phyloP scores from a whole-genome alignment of 345 rosid genomes.

The Pistacia atlantica region DNA sequence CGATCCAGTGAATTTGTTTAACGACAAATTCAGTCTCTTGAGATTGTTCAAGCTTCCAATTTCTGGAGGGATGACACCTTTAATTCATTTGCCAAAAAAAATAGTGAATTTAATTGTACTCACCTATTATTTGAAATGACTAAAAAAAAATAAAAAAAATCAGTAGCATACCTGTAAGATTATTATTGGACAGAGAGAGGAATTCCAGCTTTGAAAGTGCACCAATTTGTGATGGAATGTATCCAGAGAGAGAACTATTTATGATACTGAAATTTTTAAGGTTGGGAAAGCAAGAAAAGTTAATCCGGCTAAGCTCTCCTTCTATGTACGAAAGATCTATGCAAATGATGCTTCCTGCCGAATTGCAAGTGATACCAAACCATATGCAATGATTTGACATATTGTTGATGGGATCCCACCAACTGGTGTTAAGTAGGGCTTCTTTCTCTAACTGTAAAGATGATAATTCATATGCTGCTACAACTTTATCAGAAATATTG shows the following conservation, averaged over 20 bases:
- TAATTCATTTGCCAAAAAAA: too few relatives aligned
- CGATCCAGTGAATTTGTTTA: too few relatives aligned
- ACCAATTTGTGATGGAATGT: neutral
- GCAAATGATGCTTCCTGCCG: neutral
- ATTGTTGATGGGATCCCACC: neutral
- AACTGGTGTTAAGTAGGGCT: neutral
- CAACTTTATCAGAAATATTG: neutral
- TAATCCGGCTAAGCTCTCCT: neutral
- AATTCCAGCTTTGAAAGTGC: neutral
- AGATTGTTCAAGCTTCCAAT: too few relatives aligned
- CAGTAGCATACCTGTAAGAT: neutral
- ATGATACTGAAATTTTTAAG: neutral
- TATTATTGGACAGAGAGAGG: neutral
- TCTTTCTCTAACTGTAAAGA: neutral
- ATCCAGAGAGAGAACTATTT: neutral
- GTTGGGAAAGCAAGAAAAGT: slow-evolving; percentile 9
- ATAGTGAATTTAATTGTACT: too few relatives aligned
- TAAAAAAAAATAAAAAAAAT: neutral
- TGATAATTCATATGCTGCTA: neutral
- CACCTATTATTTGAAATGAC: too few relatives aligned
- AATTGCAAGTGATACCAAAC: neutral
- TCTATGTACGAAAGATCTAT: too few relatives aligned
- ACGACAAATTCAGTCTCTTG: too few relatives aligned
- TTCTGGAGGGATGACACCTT: too few relatives aligned
- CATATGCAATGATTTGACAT: neutral